Evolutionary conservation across 208 protist genomes (phyloP).

Genomic region (Trichomonas vaginalis): DNA sequence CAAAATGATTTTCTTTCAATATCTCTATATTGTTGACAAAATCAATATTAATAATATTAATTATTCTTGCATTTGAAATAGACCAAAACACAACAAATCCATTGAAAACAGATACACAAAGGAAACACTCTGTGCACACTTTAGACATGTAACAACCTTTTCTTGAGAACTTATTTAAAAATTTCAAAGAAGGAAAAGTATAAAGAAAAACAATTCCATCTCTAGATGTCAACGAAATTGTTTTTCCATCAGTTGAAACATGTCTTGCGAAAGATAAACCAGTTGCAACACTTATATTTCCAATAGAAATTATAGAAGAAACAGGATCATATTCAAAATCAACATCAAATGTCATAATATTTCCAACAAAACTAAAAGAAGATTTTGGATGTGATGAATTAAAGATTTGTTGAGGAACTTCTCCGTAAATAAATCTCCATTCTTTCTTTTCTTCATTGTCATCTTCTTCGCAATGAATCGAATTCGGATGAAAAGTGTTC

Average conservation of each 20-base stretch:
- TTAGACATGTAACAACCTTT: not conserved
- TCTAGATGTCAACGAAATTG: not conserved
- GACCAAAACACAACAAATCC: not conserved
- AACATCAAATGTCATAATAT: not conserved
- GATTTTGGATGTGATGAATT: not conserved
- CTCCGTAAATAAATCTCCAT: not conserved
- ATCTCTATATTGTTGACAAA: not conserved
- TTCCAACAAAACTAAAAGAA: not conserved
- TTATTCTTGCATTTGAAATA: not conserved
- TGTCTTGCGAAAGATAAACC: not conserved
- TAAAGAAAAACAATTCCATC: not conserved
- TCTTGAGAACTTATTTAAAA: not conserved
- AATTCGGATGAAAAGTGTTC: not conserved
- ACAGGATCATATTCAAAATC: not conserved
- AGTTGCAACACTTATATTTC: not conserved
- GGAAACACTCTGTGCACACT: not conserved
- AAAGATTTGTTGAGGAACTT: not conserved
- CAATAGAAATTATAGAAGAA: not conserved
- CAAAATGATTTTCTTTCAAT: not conserved
- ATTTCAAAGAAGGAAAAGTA: not conserved
- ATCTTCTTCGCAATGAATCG: not conserved
- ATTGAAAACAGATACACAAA: not conserved
- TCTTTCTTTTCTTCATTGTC: not conserved
- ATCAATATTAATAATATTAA: not conserved
- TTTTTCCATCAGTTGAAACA: not conserved